Evolutionary conservation across 2,329 filamentous ascomycete genomes (phyloP), one percentile per base, ranked within the genome.

Genomic region (Trichoderma semiorbis): DNA sequence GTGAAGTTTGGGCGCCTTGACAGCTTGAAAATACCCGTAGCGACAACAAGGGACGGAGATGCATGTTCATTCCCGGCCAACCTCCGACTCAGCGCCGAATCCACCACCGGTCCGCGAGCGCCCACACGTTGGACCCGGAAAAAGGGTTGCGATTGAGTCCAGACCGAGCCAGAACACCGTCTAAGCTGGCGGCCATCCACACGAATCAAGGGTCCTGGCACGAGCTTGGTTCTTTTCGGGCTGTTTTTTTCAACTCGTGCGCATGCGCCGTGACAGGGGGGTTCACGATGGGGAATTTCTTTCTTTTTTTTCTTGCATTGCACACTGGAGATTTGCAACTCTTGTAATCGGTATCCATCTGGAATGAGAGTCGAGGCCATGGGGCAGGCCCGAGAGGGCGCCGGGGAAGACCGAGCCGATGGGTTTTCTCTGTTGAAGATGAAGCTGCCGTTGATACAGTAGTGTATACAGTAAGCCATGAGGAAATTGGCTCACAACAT

Each of bases 141-240:
- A 70, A 69, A 69, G 36, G n/a, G 53, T 47, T 30, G 55, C n/a
- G 18, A 71, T 28, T 53, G 57, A 72, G 72, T 74, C 73, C 69
- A 74, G 73, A 74, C 73, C 73, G 69, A 70, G 71, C 73, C 73
- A 73, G 73, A 74, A 71, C 70, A 34, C 43, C 11, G 58, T 53
- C 57, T 50, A 50, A 69, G 57, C 43, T 32, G 28, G 39, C n/a
- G 16, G 14, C 24, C 69, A 64, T 67, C 62, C 69, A 62, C 69
- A 71, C 36, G 63, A 67, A 4, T 36, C 70, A 60, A 71, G 63
- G 70, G 64, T 61, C 70, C 70, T 28, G 70, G 70, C 63, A 43
- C 53, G 61, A 65, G 60, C 69, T 72, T 72, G 73, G 72, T 70
- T 74, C 73, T 58, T 68, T 63, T 73, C 67, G 62, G 57, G 72